Conservation (phyloP, 2,329 filamentous ascomycete genomes). For the Kalmusia sp. region DNA sequence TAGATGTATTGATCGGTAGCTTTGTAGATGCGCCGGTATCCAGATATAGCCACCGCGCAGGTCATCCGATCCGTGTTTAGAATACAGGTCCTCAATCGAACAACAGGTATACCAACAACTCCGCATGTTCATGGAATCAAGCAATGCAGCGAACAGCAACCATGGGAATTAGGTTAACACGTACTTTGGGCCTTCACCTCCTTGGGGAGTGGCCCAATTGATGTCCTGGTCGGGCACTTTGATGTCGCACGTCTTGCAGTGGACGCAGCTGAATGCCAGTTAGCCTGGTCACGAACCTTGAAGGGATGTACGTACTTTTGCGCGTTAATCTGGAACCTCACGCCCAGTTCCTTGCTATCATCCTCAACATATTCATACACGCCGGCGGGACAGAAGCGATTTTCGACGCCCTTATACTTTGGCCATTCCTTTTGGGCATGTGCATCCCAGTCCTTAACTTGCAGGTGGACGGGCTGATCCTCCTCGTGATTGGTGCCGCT, state of each 20-base stretch:
- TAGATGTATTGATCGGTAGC: conserved; percentile 1
- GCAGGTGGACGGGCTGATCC: conserved; percentile 94
- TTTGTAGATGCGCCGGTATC: conserved; percentile 1
- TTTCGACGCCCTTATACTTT: conserved; percentile 89
- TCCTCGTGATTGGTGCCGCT: conserved; percentile 99
- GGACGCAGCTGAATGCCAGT: conserved; percentile 76
- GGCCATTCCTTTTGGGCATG: conserved; percentile 86
- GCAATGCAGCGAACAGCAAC: conserved; percentile 1
- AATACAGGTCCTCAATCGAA: conserved; percentile 3
- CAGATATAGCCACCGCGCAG: conserved; percentile 4
- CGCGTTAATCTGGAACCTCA: conserved; percentile 95
- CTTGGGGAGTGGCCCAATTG: conserved; percentile 88
- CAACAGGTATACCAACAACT: conserved; percentile 7
- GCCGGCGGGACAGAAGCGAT: conserved; percentile 94
- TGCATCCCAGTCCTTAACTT: conserved; percentile 93
- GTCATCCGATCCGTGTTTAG: background rate
- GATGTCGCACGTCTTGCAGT: conserved; percentile 99
- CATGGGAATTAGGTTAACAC: conserved; percentile 58
- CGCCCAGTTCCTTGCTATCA: conserved; percentile 80
- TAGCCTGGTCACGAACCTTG: conserved; percentile 24
- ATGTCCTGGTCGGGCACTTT: conserved; percentile 97
- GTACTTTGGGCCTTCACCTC: conserved; percentile 78
- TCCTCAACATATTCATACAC: conserved; percentile 99
- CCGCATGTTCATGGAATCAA: conserved; percentile 3
- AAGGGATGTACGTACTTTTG: conserved; percentile 72